Evolutionary conservation across 2,329 filamentous ascomycete species (phyloP).

Genomic region (Pyricularia pennisetigena): DNA sequence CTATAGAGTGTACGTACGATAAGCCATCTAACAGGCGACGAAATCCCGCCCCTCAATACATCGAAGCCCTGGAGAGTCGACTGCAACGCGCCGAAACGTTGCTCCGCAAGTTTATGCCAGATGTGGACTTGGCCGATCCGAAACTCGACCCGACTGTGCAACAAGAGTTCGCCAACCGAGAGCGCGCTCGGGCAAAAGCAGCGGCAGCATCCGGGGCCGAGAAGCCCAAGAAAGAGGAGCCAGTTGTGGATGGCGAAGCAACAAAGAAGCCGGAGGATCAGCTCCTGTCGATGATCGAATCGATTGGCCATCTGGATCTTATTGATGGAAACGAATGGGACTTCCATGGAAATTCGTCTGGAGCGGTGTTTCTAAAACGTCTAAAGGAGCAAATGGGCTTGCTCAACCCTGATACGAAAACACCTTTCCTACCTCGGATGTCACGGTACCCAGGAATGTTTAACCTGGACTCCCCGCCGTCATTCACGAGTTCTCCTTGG

Average conservation of each 20-base stretch:
- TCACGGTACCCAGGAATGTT: conserved; percentile 26
- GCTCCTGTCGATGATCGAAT: conserved; percentile 89
- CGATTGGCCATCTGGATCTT: conserved; percentile 81
- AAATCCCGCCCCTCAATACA: conserved; percentile 86
- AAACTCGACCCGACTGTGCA: conserved; percentile 69
- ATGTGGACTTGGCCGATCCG: conserved; percentile 77
- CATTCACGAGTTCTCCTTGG: conserved; percentile 50
- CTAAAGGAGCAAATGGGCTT: conserved; percentile 82
- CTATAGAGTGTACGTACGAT: conserved; percentile 82
- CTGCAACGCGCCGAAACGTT: conserved; percentile 76
- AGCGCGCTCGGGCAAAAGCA: conserved; percentile 37
- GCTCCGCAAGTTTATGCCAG: conserved; percentile 69
- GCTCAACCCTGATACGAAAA: conserved; percentile 52
- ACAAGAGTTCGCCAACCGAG: conserved; percentile 53
- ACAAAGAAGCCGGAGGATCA: conserved; percentile 55
- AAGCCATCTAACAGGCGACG: conserved; percentile 86
- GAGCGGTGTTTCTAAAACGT: conserved; percentile 75
- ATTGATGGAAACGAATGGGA: conserved; percentile 90
- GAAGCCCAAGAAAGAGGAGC: conserved; percentile 26
- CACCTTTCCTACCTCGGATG: conserved; percentile 46
- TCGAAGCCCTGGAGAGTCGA: conserved; percentile 77
- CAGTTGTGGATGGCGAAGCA: conserved; percentile 13
- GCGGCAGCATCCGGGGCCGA: conserved; percentile 8
- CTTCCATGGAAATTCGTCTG: conserved; percentile 89
- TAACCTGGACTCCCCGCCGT: conserved; percentile 61